phyloP scores from a whole-genome alignment of 1,284 basidiomycete species.

The Cutaneotrichosporon cutaneum region DNA sequence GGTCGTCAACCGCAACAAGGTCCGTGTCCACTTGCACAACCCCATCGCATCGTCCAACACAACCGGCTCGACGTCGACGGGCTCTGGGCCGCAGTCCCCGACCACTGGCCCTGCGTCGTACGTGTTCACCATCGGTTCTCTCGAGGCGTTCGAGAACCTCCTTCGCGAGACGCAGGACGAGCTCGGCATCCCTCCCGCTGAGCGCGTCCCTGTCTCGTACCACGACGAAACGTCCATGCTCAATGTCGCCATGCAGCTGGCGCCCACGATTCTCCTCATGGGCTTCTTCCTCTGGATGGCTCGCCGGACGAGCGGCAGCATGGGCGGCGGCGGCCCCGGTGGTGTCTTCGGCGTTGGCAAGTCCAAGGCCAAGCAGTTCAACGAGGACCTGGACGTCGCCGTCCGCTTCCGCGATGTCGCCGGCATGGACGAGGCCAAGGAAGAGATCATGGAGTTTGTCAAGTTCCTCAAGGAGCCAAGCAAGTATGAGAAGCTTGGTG shows the following conservation, averaged over 20 bases:
- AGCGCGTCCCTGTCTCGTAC: conserved; percentile 95
- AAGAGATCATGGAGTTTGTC: conserved; percentile 99
- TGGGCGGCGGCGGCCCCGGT: conserved; percentile 60
- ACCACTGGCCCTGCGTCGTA: conserved; percentile 58
- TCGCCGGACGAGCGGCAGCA: conserved; percentile 66
- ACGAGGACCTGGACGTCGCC: conserved; percentile 93
- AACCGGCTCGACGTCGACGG: conserved; percentile 23
- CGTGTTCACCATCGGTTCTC: conserved; percentile 95
- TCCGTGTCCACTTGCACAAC: conserved; percentile 56
- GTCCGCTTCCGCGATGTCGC: conserved; percentile 95
- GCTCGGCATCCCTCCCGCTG: conserved; percentile 83
- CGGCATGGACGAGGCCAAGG: conserved; percentile 99
- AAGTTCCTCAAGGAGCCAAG: conserved; percentile 96
- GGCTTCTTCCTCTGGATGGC: conserved; percentile 90
- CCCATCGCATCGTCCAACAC: conserved; percentile 32
- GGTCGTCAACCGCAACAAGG: conserved; percentile 87
- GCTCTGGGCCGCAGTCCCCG: conserved; percentile 33
- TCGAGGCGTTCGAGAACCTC: conserved; percentile 94
- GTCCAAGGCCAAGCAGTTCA: conserved; percentile 91
- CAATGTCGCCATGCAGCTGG: conserved; percentile 83
- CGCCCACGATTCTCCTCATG: conserved; percentile 86
- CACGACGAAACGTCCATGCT: conserved; percentile 88
- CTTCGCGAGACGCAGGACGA: conserved; percentile 91
- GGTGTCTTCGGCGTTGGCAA: conserved; percentile 98
- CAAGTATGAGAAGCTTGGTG: conserved; percentile 93